These are phyloP conservation scores for Nicotiana paniculata DNA, from an alignment of 257 asterid species.

Conservation along the genomic window DNA sequence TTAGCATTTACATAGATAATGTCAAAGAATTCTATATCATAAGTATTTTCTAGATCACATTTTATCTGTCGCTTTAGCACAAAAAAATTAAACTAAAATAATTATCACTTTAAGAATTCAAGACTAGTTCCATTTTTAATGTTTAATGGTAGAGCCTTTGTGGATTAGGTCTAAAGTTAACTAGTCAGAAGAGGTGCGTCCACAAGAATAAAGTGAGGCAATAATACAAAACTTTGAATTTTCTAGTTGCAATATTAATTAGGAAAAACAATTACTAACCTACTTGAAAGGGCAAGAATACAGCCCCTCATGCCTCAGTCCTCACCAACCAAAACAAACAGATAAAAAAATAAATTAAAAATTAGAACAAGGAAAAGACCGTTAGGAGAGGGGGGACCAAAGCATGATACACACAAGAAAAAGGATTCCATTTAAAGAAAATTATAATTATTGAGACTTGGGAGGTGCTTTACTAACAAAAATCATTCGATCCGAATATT, in stretches of 20 bases:
- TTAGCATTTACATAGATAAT: too few relatives aligned
- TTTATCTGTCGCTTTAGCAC: too few relatives aligned
- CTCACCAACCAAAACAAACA: neutral
- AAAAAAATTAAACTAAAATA: too few relatives aligned
- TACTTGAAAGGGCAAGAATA: neutral
- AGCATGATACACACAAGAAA: neutral
- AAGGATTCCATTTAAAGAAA: neutral
- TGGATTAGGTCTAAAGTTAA: neutral
- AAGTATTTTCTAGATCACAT: too few relatives aligned
- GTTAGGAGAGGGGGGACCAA: neutral
- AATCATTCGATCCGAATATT: too few relatives aligned
- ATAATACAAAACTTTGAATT: neutral
- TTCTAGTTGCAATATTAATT: neutral
- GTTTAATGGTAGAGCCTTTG: neutral
- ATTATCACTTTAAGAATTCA: too few relatives aligned
- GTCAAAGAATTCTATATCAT: too few relatives aligned
- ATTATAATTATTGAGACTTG: neutral
- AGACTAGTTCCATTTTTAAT: neutral
- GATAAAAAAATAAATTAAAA: neutral
- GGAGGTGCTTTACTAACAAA: neutral
- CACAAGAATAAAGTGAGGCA: neutral
- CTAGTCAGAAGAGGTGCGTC: neutral
- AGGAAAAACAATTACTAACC: neutral
- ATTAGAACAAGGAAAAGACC: neutral
- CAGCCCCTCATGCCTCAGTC: neutral